These are phyloP conservation scores for Clonostachys chloroleuca DNA, from an alignment of 2,329 filamentous ascomycete genomes.

Conservation along the genomic window DNA sequence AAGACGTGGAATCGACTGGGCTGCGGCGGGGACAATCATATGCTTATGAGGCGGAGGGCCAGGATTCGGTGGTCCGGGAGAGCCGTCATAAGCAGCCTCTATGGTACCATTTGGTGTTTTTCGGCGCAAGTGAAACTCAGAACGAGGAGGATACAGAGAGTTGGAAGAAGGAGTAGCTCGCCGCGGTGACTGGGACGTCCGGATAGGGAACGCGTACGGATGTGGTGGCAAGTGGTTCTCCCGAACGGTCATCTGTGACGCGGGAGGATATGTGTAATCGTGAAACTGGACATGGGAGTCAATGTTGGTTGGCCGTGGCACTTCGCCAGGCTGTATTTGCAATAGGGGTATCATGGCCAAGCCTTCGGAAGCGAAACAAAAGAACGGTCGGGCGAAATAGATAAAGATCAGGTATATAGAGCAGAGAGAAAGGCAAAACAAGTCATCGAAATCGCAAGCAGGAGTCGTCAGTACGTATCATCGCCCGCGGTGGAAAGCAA, in stretches of 20 bases:
- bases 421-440: neutral
- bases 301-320: conserved; percentile 35
- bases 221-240: conserved; percentile 5
- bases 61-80: conserved; percentile 65
- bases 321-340: conserved; percentile 45
- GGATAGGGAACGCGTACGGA: conserved; percentile 21
- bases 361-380: neutral
- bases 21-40: conserved; percentile 32
- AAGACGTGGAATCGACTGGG: too few species aligned
- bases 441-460: neutral
- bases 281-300: conserved; percentile 21
- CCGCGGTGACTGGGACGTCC: conserved; percentile 19
- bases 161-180: conserved; percentile 7
- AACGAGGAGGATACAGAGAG: conserved; percentile 18
- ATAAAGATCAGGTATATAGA: neutral
- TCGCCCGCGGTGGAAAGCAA: conserved; percentile 36
- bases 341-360: conserved; percentile 43
- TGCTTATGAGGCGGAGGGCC: conserved; percentile 80
- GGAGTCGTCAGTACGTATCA: conserved; percentile 15
- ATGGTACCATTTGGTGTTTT: conserved; percentile 96
- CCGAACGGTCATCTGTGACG: conserved; percentile 7
- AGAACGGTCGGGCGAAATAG: too few species aligned
- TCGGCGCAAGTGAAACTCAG: conserved; percentile 77
- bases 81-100: conserved; percentile 86
- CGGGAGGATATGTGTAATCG: conserved; percentile 6